Base-by-base conservation (phyloP, 169 alveolate species). In the Cyclospora cayetanensis region DNA sequence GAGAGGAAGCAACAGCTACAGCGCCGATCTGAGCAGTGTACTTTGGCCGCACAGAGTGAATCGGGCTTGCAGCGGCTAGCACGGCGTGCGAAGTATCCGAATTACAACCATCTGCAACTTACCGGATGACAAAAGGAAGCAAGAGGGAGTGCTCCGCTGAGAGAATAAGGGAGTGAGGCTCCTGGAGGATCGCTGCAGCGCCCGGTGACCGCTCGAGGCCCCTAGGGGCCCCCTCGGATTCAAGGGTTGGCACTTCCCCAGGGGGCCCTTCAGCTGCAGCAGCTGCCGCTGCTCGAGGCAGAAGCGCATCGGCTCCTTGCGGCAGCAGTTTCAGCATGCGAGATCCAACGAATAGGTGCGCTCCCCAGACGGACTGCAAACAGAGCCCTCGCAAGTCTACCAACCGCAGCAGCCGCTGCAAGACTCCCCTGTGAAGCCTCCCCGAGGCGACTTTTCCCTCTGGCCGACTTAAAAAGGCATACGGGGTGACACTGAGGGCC, bases 181-280 rank as follows among this genome's bases (percentile, higher is more conserved):
- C 41, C 31, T 25, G n/a, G 15, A 65, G 39, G n/a, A 41, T 41
- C 31, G 41, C 76, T 22, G 76, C 76, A 65, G 76, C 76, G 3
- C 43, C 76, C n/a, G 76, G 43, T 27, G 4, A 65, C 9, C 76
- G n/a, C 37, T 65, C 76, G n/a, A 65, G 39, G 9, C 76, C 76
- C 76, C 34, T 25, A 2, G 76, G 76, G 18, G 31, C 39, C 39
- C 76, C 76, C 39, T 25, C 25, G n/a, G 39, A 35, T 25, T 65
- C 76, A 4, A 65, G 34, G 4, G 76, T 65, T 4, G 76, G 76
- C 25, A 65, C 76, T 31, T 65, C 76, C n/a, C 76, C 76, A 65
- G 76, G 76, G 34, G 76, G 76, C 39, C 76, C 76, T 15, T 65
- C 39, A 15, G 76, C 76, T 27, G 76, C 76, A 65, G 76, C 76